A percentile compares a stretch with the other conserved stretches of the same genome.
These are phyloP conservation scores for Musa balbisiana DNA, from an alignment of 202 grass and related monocot genomes.

Conservation along the genomic window DNA sequence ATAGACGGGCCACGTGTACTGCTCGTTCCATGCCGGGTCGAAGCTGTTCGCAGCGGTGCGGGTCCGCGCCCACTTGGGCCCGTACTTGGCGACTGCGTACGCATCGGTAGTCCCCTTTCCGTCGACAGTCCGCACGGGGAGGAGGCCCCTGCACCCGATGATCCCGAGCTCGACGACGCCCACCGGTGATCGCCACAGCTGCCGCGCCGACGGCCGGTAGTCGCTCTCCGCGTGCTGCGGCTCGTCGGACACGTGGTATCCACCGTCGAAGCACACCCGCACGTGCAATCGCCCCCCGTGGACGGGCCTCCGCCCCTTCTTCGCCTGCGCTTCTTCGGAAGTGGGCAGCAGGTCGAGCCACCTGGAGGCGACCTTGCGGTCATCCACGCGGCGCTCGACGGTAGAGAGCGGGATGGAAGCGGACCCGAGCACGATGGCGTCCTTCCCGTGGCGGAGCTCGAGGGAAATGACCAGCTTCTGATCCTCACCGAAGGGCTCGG, in stretches of 20 bases:
- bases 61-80: conserved; percentile 84
- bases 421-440: conserved; percentile 45
- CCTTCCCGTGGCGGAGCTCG: conserved; percentile 70
- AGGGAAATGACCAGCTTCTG: conserved; percentile 58
- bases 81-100: conserved; percentile 81
- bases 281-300: conserved; percentile 61
- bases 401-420: conserved; percentile 45
- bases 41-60: conserved; percentile 77
- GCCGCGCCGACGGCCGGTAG: conserved; percentile 73
- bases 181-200: conserved; percentile 65
- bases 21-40: conserved; percentile 91
- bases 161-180: conserved; percentile 74
- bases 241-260: conserved; percentile 84
- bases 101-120: conserved; percentile 76
- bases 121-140: conserved; percentile 62
- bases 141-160: conserved; percentile 62
- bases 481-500: conserved; percentile 60
- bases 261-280: conserved; percentile 75
- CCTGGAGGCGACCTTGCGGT: conserved; percentile 66
- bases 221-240: conserved; percentile 51
- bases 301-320: conserved; percentile 26
- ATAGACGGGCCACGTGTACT: conserved; percentile 93
- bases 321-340: conserved; percentile 33
- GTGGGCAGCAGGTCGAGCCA: conserved; percentile 70
- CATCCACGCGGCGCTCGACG: conserved; percentile 75